Base-by-base conservation (phyloP, 306 rosid genomes). In the Elaeagnus macrophylla region DNA sequence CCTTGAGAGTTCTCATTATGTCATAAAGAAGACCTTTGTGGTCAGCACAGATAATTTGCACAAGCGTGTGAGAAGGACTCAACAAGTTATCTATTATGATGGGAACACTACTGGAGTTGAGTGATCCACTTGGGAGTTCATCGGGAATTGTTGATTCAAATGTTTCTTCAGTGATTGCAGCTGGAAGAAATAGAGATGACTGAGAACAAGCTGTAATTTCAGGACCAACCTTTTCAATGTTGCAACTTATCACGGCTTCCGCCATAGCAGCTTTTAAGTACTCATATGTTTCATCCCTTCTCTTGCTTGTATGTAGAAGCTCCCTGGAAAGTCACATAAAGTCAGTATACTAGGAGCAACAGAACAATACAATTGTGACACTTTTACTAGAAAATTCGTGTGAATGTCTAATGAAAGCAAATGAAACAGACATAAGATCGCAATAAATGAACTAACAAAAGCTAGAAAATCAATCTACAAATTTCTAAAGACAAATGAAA, bases 1-100 rank as follows among this genome's bases (percentile, higher is more conserved):
- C 99, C 79, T 91, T 91, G 1, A 91, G 71, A 35, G 99, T 91
- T 81, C 99, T 91, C 99, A 87, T 91, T 68, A 91, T 79, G 77
- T 84, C 96, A 42, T 87, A 91, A 39, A 91, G 82, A 70, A 91
- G 96, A 68, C 89, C 99, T 73, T 91, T 91, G 79, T 91, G 99
- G n/a, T 84, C 89, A 64, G 71, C 84, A 75, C 99, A 91, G 58
- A 77, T 48, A 47, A 91, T 80, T 75, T 87, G 99, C 51, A 91
- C 83, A 2, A 91, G 96, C 6, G 99, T 87, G 72, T 91, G 99
- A 71, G 81, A 71, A 20, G 99, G 99, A 72, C 99, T 91, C 53
- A 91, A 75, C n/a, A 57, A 42, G 72, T 91, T 91, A 77, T 91
- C 99, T 72, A 91, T 75, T 0, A 64, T 61, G 48, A 91, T 59